Conservation (phyloP, 345 rosid species). For the Zanthoxylum bungeanum region DNA sequence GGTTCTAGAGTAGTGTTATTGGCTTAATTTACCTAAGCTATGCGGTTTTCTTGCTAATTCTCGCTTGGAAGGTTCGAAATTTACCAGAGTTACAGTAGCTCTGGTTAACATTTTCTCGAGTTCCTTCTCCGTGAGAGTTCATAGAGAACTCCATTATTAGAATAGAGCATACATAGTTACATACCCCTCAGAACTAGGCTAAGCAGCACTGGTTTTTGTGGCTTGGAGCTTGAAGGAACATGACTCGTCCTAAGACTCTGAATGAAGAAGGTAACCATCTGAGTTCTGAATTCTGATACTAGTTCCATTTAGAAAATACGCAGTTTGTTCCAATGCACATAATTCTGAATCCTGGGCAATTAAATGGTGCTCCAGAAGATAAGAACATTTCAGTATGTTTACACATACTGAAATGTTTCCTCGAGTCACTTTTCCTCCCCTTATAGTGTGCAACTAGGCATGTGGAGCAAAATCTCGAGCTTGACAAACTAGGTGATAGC, state of each 20-base stretch:
- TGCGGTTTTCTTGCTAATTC: neutral
- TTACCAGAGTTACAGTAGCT: neutral
- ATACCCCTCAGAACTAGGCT: slow-evolving; percentile 19
- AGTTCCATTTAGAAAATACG: neutral
- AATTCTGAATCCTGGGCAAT: slow-evolving; percentile 85
- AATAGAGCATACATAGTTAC: neutral
- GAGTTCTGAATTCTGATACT: no score
- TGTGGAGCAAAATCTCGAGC: no score
- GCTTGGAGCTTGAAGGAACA: slow-evolving; percentile 20
- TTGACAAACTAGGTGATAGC: no score
- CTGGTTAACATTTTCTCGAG: neutral
- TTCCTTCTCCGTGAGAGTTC: neutral
- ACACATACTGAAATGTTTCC: neutral
- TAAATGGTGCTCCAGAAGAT: slow-evolving; percentile 66
- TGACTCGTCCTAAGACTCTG: slow-evolving; percentile 59
- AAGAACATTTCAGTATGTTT: slow-evolving; percentile 39
- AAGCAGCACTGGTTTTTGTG: slow-evolving; percentile 7
- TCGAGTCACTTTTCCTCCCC: no score
- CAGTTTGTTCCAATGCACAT: slow-evolving; percentile 41
- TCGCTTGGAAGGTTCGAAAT: neutral
- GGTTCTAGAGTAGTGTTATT: neutral
- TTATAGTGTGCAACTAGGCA: no score
- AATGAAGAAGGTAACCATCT: slow-evolving; percentile 73
- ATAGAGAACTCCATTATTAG: neutral
- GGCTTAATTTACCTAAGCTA: neutral